phyloP scores from a whole-genome alignment of 768 basidiomycete species.

The Russula griseocarnosa region DNA sequence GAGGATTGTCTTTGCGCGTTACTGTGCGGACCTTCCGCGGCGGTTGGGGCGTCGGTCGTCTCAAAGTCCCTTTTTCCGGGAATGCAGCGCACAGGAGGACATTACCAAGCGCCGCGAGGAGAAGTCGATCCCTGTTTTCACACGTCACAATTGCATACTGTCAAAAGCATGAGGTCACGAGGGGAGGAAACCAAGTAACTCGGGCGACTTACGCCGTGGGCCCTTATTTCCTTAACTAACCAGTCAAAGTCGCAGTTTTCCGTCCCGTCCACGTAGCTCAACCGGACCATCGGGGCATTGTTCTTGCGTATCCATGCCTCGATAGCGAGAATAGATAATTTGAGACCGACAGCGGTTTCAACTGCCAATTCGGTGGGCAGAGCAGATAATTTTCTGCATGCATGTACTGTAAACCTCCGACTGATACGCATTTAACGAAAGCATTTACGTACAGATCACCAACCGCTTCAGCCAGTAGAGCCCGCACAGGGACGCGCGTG shows the following conservation, averaged over 20 bases:
- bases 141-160: slow-evolving; percentile 14
- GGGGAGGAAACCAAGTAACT: background rate
- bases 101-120: slow-evolving; percentile 5
- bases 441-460: background rate
- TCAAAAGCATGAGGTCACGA: background rate
- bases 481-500: background rate
- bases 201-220: slow-evolving; percentile 3
- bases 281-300: background rate
- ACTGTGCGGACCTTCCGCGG: background rate
- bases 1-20: background rate
- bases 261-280: background rate
- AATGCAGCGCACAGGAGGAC: slow-evolving; percentile 12
- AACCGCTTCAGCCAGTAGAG: background rate
- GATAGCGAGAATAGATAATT: background rate
- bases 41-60: background rate
- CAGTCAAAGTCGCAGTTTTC: background rate
- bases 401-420: background rate
- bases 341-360: background rate
- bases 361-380: background rate
- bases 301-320: slow-evolving; percentile 3
- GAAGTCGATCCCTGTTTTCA: background rate
- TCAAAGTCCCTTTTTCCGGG: background rate
- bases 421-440: background rate
- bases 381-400: background rate
- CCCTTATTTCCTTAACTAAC: background rate